Base-by-base conservation (phyloP, 352 stramenopile species). In the Globisporangium uncinulatum region DNA sequence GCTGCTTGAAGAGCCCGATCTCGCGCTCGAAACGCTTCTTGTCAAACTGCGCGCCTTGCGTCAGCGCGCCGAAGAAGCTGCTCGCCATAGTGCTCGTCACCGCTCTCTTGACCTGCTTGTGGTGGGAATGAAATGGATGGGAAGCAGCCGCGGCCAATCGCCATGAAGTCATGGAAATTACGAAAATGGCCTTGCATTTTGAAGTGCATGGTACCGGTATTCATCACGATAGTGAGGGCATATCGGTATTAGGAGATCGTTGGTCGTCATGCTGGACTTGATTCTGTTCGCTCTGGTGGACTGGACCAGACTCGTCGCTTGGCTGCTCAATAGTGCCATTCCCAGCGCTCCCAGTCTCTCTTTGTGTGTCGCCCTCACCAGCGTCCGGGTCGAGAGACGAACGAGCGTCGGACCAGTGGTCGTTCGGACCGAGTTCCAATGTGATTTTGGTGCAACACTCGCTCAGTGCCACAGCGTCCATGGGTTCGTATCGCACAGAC, bases 11-110 rank as follows among this genome's bases (percentile, higher is more conserved):
- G 67, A 83, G 67, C 36, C 74, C 57, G 54, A 83, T 85, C 21
- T 87, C 74, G 47, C 66, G 69, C 57, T 78, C 62, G 61, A 86
- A 84, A 51, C 71, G 71, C 56, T 80, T 57, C 31, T 70, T 62
- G 52, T 83, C 67, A 61, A 92, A 92, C 57, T 79, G 77, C 55
- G 76, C 77, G 76, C 82, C 79, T 20, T 81, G 76, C 47, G 82
- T 76, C 31, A 92, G 70, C 52, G 71, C 69, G 50, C 78, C 73
- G 61, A 92, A 92, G 72, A 89, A 90, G 61, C 62, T 74, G 65
- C 71, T 82, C 51, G 74, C 70, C 77, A 89, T 88, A 6, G 4
- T 78, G 17, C 31, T 24, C 17, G n/a, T 52, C 41, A 21, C 31
- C 21, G 21, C 20, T 51, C n/a, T n/a, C 41, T 41, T 47, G 24